These are phyloP conservation scores for Naganishia sp. DNA, from an alignment of 1,284 basidiomycete species.

Conservation along the genomic window DNA sequence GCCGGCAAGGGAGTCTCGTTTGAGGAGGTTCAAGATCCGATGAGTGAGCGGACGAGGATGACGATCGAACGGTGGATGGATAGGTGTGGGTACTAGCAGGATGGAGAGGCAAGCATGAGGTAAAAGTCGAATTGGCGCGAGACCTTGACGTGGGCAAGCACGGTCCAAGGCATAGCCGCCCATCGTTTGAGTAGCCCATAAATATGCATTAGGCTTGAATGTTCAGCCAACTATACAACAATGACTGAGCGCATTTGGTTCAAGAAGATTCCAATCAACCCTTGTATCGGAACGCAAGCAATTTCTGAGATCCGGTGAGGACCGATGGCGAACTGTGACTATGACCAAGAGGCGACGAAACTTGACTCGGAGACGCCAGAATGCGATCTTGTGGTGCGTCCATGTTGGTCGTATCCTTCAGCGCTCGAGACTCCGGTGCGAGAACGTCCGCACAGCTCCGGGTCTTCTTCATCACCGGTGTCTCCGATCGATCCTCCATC, in stretches of 20 bases:
- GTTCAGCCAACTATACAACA: background rate
- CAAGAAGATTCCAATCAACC: background rate
- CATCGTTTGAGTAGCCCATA: background rate
- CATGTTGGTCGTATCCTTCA: constrained; percentile 6
- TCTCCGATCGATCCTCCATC: background rate
- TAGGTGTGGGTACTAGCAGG: constrained; percentile 46
- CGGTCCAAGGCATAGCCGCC: background rate
- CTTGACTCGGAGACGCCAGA: constrained; percentile 15
- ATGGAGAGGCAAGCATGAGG: background rate
- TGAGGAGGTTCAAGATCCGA: constrained; percentile 39
- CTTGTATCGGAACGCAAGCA: constrained; percentile 27
- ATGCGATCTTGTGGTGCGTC: background rate
- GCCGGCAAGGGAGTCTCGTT: constrained; percentile 49
- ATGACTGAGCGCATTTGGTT: background rate
- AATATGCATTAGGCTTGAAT: background rate
- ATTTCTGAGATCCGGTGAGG: constrained; percentile 29
- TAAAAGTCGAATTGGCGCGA: background rate
- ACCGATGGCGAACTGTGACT: constrained; percentile 21
- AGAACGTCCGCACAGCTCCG: constrained; percentile 2
- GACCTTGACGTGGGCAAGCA: background rate
- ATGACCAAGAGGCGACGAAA: constrained; percentile 13
- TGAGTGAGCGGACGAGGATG: constrained; percentile 42
- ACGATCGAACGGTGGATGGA: constrained; percentile 55
- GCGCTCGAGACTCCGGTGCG: background rate
- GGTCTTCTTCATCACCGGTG: constrained; percentile 18